Conservation (phyloP, 306 rosid genomes). For the Mimosa pudica region DNA sequence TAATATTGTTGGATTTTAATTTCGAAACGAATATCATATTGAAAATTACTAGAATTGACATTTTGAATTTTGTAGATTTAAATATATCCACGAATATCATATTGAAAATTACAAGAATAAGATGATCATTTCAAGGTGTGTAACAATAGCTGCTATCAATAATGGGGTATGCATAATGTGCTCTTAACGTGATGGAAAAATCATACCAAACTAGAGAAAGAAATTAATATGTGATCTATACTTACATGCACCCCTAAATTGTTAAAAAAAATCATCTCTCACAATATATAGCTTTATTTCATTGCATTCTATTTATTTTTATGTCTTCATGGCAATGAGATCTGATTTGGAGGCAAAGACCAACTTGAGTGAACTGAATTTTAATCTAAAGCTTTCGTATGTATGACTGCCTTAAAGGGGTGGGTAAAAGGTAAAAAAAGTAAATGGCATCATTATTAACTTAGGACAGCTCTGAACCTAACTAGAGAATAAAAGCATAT, state of each 20-base stretch:
- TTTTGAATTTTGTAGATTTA: not conserved
- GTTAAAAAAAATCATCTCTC: not conserved
- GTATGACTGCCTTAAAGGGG: not conserved
- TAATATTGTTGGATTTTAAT: not conserved
- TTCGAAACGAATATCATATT: not conserved
- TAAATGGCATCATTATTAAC: conserved; percentile 20
- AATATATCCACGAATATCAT: not conserved
- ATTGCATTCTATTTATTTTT: too few relatives aligned
- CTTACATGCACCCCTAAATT: not conserved
- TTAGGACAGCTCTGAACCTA: conserved; percentile 23
- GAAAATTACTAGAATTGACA: not conserved
- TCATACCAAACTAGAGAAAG: not conserved
- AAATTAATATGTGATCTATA: not conserved
- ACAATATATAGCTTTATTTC: not conserved
- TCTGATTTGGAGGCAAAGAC: not conserved
- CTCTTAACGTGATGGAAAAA: not conserved
- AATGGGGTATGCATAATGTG: not conserved
- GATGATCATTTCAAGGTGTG: not conserved
- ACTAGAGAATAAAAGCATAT: conserved; percentile 17
- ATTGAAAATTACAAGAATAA: not conserved
- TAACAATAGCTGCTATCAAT: not conserved
- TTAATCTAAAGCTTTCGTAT: not conserved
- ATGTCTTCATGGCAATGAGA: not conserved
- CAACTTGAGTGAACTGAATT: not conserved
- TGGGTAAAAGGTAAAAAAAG: conserved; percentile 11